Conservation (phyloP, 495 filamentous ascomycete species). For the Rostrohypoxylon terebratum region DNA sequence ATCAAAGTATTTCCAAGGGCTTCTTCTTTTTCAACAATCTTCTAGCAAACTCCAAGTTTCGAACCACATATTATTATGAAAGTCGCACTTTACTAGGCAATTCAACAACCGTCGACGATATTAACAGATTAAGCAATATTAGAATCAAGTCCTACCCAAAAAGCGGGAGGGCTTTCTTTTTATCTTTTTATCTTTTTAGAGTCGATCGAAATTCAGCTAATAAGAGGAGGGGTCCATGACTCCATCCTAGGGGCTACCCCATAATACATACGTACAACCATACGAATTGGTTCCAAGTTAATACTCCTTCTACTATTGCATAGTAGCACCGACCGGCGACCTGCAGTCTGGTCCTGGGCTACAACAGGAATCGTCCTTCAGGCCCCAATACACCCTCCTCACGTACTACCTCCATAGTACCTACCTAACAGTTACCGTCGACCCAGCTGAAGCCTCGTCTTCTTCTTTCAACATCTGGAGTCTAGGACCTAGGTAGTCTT, state of each 20-base stretch:
- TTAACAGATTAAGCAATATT: too few relatives aligned
- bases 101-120: conserved; percentile 11
- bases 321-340: conserved; percentile 3
- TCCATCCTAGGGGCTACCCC: conserved; percentile 22
- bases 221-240: conserved; percentile 27
- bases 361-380: conserved; percentile 7
- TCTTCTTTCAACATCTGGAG: not conserved
- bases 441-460: conserved; percentile 19
- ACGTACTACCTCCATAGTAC: not conserved
- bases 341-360: too few relatives aligned
- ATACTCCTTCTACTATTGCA: too few relatives aligned
- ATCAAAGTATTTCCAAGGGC: not conserved
- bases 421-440: conserved; percentile 1
- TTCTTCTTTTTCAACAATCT: too few relatives aligned
- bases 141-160: not conserved
- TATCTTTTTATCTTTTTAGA: conserved; percentile 20
- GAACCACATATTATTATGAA: too few relatives aligned
- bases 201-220: conserved; percentile 45
- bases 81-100: not conserved
- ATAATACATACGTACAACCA: conserved; percentile 9
- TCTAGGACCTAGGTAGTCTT: too few relatives aligned
- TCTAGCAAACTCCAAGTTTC: too few relatives aligned
- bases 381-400: conserved; percentile 3
- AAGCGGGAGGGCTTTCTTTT: conserved; percentile 6
- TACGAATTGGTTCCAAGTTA: conserved; percentile 15